Evolutionary conservation across 202 grass and related monocot species (phyloP).

Genomic region (Elaeis oleifera): DNA sequence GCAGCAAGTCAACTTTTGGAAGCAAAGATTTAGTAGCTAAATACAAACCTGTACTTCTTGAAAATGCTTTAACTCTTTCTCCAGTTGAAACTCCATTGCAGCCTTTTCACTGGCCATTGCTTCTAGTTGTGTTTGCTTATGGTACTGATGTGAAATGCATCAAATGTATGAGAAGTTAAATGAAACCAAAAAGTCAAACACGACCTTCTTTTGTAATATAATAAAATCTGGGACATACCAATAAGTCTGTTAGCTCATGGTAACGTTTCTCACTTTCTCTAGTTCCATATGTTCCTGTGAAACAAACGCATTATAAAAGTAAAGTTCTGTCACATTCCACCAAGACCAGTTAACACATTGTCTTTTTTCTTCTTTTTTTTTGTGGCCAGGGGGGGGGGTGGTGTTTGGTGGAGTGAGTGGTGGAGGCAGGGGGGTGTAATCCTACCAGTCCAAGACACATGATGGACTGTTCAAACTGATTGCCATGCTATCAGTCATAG

Average conservation of each 20-base stretch:
- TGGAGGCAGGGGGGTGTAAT: too few species aligned
- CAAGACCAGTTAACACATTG: background rate
- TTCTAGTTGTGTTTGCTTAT: conserved; percentile 99
- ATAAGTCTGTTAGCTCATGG: conserved; percentile 89
- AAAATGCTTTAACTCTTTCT: conserved; percentile 80
- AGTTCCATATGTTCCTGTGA: conserved; percentile 92
- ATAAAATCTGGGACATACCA: conserved; percentile 47
- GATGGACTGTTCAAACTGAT: too few species aligned
- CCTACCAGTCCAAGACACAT: too few species aligned
- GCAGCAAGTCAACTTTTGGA: background rate
- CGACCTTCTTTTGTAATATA: background rate
- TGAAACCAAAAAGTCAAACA: conserved; percentile 7
- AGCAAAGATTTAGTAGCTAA: conserved; percentile 7
- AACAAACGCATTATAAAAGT: conserved; percentile 12
- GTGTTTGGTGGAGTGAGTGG: too few species aligned
- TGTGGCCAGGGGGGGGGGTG: too few species aligned
- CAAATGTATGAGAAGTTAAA: conserved; percentile 28
- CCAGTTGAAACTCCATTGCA: conserved; percentile 86
- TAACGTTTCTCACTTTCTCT: conserved; percentile 64
- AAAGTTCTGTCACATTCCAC: background rate
- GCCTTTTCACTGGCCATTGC: conserved; percentile 88
- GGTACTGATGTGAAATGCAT: conserved; percentile 58
- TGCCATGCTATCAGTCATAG: too few species aligned
- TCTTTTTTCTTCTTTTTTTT: background rate
- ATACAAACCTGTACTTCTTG: conserved; percentile 82